Evolutionary conservation across 108 stramenopile genomes (phyloP).

Genomic region (Fragilaria radians): DNA sequence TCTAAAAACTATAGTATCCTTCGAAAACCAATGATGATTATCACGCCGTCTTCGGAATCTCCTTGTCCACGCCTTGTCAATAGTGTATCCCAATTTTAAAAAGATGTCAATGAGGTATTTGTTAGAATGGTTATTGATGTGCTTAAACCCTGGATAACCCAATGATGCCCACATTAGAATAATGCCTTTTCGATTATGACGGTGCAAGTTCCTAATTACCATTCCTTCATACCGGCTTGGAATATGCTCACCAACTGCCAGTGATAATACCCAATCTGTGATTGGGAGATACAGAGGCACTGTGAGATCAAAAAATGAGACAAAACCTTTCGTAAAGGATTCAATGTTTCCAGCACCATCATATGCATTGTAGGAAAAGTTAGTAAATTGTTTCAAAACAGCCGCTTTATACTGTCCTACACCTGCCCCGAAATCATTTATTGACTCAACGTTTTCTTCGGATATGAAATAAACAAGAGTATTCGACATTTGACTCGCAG

Average conservation of each 20-base stretch:
- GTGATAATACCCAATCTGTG: slow-evolving; percentile 26
- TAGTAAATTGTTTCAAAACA: slow-evolving; percentile 2
- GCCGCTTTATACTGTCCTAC: slow-evolving; percentile 19
- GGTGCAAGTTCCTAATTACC: slow-evolving; percentile 25
- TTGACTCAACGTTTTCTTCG: slow-evolving; percentile 13
- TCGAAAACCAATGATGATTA: too few species aligned
- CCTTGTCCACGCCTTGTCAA: too few species aligned
- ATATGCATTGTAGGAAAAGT: slow-evolving; percentile 15
- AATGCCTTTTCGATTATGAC: slow-evolving; percentile 27
- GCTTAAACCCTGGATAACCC: slow-evolving; percentile 11
- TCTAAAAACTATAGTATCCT: too few species aligned
- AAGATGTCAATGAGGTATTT: slow-evolving; percentile 15
- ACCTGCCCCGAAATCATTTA: slow-evolving; percentile 23
- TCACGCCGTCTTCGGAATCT: too few species aligned
- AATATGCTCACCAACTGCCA: slow-evolving; percentile 28
- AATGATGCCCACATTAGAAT: slow-evolving; percentile 21
- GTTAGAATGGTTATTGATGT: slow-evolving; percentile 21
- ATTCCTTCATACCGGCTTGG: slow-evolving; percentile 29
- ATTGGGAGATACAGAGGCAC: slow-evolving; percentile 13
- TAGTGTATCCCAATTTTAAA: slow-evolving; percentile 11
- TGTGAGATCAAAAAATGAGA: slow-evolving; percentile 21
- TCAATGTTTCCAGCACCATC: slow-evolving; percentile 24
- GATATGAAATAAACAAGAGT: too few species aligned
- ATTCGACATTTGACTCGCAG: too few species aligned
- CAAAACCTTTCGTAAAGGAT: slow-evolving; percentile 16